Evolutionary conservation across 495 filamentous ascomycete genomes (phyloP), one percentile per base, ranked within the genome.

Genomic region (Tuber calosporum): DNA sequence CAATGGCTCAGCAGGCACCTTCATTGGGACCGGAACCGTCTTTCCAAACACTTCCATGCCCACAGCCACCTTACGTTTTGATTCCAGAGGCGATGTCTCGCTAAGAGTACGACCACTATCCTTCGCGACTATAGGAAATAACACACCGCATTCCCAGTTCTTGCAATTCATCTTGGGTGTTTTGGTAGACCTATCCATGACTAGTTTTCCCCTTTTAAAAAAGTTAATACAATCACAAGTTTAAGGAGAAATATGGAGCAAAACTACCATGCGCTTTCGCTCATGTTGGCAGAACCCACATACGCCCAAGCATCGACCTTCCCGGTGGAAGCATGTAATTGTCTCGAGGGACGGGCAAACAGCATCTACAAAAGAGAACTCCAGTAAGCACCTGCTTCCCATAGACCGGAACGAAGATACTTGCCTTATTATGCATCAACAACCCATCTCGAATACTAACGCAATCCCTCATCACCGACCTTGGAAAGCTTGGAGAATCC

Each of bases 121-220:
- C 20, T 66, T 30, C 34, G 9, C 38, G 30, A 75, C 73, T 1
- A 87, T 81, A 1, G 87, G 89, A 17, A 97, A 75, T 3, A 99
- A 38, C 0, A 99, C 93, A 4, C 95, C 95, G 76, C 93, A 97
- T 82, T 99, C 95, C 95, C 95, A 99, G 82, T 98, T 99, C 19
- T 91, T 88, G 80, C 91, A 93, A 72, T 89, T 95, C 30, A 98
- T 82, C 77, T 93, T 97, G 0, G 88, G 86, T 34, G 83, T 74
- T 68, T 89, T 89, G 0, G 86, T 90, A 1, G 74, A 80, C 43
- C 86, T 87, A 69, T 94, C 92, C 70, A 89, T 88, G 53, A 88
- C 86, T 2, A 96, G 83, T 39, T 89, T 90, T 1, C 93, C 93
- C 80, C 80, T 81, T 17, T 4, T 22, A 4, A 22, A 30, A 69